These are phyloP conservation scores for Micractinium sp. DNA, from an alignment of 139 green algal species.

Conservation along the genomic window DNA sequence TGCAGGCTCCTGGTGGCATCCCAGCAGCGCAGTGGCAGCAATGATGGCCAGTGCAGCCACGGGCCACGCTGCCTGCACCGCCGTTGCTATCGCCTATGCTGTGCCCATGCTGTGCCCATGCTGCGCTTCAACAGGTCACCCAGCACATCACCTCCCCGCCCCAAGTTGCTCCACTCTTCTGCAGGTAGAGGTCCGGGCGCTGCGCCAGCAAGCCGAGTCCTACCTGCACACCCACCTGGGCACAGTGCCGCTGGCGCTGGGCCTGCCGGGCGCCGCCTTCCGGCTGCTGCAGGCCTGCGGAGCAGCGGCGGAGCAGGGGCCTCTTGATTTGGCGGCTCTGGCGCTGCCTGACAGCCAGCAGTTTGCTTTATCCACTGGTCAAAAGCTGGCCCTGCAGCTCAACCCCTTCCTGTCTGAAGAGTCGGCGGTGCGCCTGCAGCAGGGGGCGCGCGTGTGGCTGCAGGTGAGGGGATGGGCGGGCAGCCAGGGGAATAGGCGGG, in stretches of 20 bases:
- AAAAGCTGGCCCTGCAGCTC: conserved; percentile 9
- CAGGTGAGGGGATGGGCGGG: neutral
- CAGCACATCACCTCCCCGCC: no score
- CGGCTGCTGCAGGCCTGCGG: conserved; percentile 17
- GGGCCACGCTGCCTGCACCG: neutral
- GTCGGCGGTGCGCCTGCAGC: conserved; percentile 17
- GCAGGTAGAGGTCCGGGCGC: neutral
- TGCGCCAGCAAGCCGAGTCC: neutral
- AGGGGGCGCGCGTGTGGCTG: conserved; percentile 51
- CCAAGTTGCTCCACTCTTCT: neutral
- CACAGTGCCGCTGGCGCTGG: conserved; percentile 16
- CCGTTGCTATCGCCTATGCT: no score
- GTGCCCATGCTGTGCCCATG: no score
- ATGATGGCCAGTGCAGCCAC: no score
- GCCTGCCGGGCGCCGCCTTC: conserved; percentile 24
- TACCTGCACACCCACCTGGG: conserved; percentile 40
- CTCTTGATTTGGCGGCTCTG: conserved; percentile 13
- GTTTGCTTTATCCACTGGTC: no score
- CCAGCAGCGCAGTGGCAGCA: no score
- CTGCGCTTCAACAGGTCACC: no score
- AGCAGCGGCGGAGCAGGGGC: neutral
- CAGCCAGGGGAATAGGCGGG: neutral
- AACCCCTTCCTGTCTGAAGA: conserved; percentile 52
- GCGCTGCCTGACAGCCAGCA: neutral
- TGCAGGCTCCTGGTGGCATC: neutral